These are phyloP conservation scores for Aschersonia sp. DNA, from an alignment of 2,329 filamentous ascomycete species.

Conservation along the genomic window DNA sequence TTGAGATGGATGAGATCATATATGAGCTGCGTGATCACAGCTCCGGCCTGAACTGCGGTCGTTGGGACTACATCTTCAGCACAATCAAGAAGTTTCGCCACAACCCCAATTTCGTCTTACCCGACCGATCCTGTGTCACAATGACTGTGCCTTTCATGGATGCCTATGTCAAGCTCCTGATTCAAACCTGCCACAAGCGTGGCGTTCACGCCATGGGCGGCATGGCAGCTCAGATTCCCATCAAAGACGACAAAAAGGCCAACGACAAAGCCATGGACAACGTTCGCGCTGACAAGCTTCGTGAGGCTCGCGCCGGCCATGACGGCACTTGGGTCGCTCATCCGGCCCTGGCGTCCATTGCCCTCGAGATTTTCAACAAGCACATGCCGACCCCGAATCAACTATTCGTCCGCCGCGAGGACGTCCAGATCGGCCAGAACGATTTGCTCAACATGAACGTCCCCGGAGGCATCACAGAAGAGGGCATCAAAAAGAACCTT, in stretches of 20 bases:
- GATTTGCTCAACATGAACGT: slow-evolving; percentile 98
- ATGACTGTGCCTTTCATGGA: slow-evolving; percentile 99
- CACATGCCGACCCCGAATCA: slow-evolving; percentile 99
- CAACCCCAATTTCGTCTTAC: slow-evolving; percentile 83
- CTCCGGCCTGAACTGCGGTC: slow-evolving; percentile 91
- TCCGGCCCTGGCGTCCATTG: slow-evolving; percentile 78
- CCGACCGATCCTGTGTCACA: slow-evolving; percentile 79
- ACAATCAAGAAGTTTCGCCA: slow-evolving; percentile 99
- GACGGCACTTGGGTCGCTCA: slow-evolving; percentile 97
- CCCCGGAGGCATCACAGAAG: slow-evolving; percentile 81
- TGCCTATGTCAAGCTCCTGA: slow-evolving; percentile 85
- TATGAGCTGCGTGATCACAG: slow-evolving; percentile 97
- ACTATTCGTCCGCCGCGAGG: slow-evolving; percentile 78
- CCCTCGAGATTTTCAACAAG: slow-evolving; percentile 89
- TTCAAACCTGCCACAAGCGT: slow-evolving; percentile 94
- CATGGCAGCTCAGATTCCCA: slow-evolving; percentile 97
- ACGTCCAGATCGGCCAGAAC: slow-evolving; percentile 72
- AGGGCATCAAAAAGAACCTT: slow-evolving; percentile 92
- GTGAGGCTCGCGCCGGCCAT: slow-evolving; percentile 88
- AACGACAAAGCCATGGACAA: slow-evolving; percentile 92
- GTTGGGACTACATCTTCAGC: slow-evolving; percentile 99
- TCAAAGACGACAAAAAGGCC: slow-evolving; percentile 83
- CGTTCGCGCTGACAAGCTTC: slow-evolving; percentile 88
- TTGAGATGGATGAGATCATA: slow-evolving; percentile 99
- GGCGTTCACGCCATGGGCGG: slow-evolving; percentile 98